Evolutionary conservation across 768 basidiomycete species (phyloP).

Genomic region (Albatrellus ellisii): DNA sequence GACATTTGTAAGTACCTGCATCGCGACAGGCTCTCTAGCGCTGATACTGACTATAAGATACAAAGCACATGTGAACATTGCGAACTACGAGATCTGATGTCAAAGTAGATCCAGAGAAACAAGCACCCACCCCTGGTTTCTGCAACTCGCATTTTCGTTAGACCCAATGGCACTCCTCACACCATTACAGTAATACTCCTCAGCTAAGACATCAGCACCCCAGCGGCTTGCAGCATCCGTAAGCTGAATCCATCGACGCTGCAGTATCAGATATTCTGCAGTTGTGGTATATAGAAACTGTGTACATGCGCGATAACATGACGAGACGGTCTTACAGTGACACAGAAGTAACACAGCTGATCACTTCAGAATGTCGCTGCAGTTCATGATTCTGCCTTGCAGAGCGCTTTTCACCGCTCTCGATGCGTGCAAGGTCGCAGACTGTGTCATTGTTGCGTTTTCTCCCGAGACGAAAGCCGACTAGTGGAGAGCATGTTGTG

Average conservation of each 20-base stretch:
- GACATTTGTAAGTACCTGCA: constrained; percentile 92
- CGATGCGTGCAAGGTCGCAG: constrained; percentile 78
- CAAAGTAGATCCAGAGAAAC: constrained; percentile 67
- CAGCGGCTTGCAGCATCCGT: constrained; percentile 41
- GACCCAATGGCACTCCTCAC: constrained; percentile 66
- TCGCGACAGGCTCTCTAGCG: constrained; percentile 87
- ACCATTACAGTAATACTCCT: constrained; percentile 84
- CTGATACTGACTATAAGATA: constrained; percentile 47
- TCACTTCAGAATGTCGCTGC: constrained; percentile 82
- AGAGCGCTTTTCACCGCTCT: constrained; percentile 62
- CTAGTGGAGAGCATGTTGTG: constrained; percentile 73
- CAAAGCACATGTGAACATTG: background rate
- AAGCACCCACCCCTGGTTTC: constrained; percentile 60
- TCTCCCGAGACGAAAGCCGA: constrained; percentile 78
- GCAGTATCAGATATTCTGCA: constrained; percentile 37
- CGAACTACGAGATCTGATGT: too few species aligned
- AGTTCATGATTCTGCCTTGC: constrained; percentile 71
- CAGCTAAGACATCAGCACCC: constrained; percentile 46
- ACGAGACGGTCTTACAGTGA: background rate
- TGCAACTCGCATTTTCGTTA: constrained; percentile 66
- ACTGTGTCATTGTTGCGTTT: constrained; percentile 80
- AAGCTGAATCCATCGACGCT: constrained; percentile 43
- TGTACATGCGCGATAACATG: constrained; percentile 27
- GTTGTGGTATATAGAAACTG: constrained; percentile 49
- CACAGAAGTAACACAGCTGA: constrained; percentile 42